Conservation (phyloP, 805 yeast species). For the Millerozyma miso region DNA sequence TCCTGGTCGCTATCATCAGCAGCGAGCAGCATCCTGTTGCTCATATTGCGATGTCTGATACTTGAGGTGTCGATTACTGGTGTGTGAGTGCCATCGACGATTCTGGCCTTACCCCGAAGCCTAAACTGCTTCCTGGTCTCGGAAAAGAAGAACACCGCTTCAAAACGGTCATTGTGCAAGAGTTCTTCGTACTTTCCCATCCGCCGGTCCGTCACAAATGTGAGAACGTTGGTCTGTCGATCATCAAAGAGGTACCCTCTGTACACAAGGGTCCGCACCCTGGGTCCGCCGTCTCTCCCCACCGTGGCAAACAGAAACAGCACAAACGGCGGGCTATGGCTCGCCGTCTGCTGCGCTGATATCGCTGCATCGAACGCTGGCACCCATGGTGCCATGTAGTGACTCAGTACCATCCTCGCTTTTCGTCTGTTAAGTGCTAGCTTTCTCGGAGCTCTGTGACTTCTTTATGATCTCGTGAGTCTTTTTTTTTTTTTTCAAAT, state of each 20-base stretch:
- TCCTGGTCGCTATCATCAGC: constrained; percentile 10
- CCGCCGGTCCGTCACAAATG: constrained; percentile 70
- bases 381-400: constrained; percentile 67
- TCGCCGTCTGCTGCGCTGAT: constrained; percentile 35
- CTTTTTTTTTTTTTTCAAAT: not conserved
- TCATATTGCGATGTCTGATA: constrained; percentile 23
- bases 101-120: constrained; percentile 60
- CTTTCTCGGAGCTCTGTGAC: too few species aligned
- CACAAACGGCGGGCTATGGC: constrained; percentile 43
- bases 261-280: constrained; percentile 63
- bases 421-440: too few species aligned
- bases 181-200: constrained; percentile 58
- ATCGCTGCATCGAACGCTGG: constrained; percentile 57
- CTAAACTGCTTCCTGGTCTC: constrained; percentile 64
- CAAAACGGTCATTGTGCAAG: constrained; percentile 51
- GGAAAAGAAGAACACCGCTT: constrained; percentile 69
- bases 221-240: constrained; percentile 58
- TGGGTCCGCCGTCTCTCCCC: constrained; percentile 51
- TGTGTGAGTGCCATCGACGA: constrained; percentile 27
- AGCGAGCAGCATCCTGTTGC: constrained; percentile 11
- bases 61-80: constrained; percentile 31
- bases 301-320: constrained; percentile 69
- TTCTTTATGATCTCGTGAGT: not conserved
- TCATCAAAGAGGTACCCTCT: constrained; percentile 76
- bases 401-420: constrained; percentile 22